Base-by-base conservation (phyloP, 495 filamentous ascomycete genomes). In the Neurospora sp. region DNA sequence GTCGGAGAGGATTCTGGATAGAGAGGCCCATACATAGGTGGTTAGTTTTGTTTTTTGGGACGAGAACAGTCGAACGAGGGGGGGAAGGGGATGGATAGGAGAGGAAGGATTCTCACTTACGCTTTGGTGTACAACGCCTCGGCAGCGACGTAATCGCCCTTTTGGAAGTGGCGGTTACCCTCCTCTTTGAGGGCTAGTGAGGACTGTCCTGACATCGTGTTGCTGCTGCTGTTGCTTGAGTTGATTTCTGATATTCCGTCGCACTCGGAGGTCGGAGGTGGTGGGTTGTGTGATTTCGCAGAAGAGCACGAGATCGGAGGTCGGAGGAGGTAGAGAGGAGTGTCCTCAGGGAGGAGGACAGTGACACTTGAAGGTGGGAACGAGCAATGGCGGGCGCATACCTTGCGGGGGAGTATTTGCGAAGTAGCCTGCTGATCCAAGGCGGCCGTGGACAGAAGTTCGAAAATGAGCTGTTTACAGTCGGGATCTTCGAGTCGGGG, bases 41-140 rank as follows among this genome's bases (percentile, higher is more conserved):
- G 31, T 35, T 35, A 35, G 31, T 35, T 3, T 35, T 35, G 0
- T 31, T 35, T 35, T 35, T 35, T 35, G 3, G 31, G 31, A 35
- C 31, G 31, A 35, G 31, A 35, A 35, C 4, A 35, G 27, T 27
- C n/a, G 22, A 8, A 42, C 20, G 40, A 20, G 14, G 48, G 10
- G 22, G 18, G 66, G 18, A 8, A 69, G n/a, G 35, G 44, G 35
- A 68, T 42, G 40, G 40, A 41, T 16, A 48, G 41, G 61, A 70
- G 70, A 46, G 70, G 22, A 37, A 10, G 38, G 20, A 81, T 35
- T 35, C 31, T 35, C 1, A 31, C 89, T 81, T 85, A 94, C 92
- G 95, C 95, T 85, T 96, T 90, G 12, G 92, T 93, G 82, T 94
- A 98, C 71, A 89, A 83, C 27, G 88, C 86, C 76, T 97, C 94